phyloP scores from a whole-genome alignment of 2,329 filamentous ascomycete species.

The Cladosporium sp. region DNA sequence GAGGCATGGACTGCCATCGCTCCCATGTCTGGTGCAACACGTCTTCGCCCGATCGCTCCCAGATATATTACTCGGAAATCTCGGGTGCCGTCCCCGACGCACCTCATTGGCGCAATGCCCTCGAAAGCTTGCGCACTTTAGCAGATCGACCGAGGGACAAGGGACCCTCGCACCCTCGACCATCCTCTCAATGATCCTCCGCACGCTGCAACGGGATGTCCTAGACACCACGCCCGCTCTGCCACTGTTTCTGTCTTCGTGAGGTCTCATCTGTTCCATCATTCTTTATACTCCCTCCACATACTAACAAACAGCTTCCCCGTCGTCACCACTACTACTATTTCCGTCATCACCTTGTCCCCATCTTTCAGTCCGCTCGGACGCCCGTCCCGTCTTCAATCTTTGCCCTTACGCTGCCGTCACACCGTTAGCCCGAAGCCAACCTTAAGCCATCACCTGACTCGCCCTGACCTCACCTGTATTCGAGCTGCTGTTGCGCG shows the following conservation, averaged over 20 bases:
- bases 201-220: background rate
- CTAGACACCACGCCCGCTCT: background rate
- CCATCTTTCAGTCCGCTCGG: background rate
- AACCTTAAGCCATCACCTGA: background rate
- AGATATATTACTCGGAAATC: conserved; percentile 2
- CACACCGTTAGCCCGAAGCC: background rate
- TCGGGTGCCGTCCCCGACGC: background rate
- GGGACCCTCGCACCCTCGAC: background rate
- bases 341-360: background rate
- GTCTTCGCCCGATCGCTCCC: background rate
- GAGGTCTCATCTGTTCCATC: background rate
- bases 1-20: background rate
- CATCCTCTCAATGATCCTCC: background rate
- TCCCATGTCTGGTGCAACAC: background rate
- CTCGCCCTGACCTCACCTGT: conserved; percentile 6
- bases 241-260: background rate
- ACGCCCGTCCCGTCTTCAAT: background rate
- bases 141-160: background rate
- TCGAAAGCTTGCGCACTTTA: background rate
- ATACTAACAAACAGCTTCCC: background rate
- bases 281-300: background rate
- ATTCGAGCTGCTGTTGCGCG: background rate
- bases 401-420: background rate
- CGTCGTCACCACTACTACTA: background rate
- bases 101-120: background rate